Base-by-base conservation (phyloP, 2,329 filamentous ascomycete species). In the Penicillium sp. region DNA sequence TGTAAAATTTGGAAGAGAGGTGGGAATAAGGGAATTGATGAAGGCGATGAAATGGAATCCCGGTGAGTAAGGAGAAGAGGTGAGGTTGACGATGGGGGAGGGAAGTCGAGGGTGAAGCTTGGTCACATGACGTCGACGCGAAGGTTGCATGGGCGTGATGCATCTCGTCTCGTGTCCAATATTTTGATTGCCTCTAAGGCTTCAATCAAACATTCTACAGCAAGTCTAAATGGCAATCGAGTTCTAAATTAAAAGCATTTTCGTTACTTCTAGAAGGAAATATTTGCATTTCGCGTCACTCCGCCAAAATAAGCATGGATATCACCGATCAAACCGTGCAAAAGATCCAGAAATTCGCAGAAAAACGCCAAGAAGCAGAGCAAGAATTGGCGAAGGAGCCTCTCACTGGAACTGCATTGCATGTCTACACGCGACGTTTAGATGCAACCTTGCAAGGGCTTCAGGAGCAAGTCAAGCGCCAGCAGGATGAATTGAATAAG, bases 361-460 rank as follows among this genome's bases (percentile, higher is more conserved):
- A 73, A 47, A 71, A 69, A 46, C 73, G 74, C 47, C 67, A 66
- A 49, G 68, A 70, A 41, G 67, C 69, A 23, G 74, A 77, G 60
- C 63, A 67, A n/a, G 67, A 73, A 54, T 69, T 71, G 47, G 61
- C 61, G 15, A 56, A 67, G 33, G 66, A 73, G 23, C 67, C 65
- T 49, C 60, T 71, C 10, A 70, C 63, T 46, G 53, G 65, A 29
- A 65, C 69, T 19, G 64, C 67, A 49, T 59, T 74, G 33, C 69
- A 73, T 54, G 64, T 65, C 17, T 77, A 77, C 61, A 69, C 72
- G 23, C 67, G 62, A 42, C 71, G 67, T 29, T 77, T 93, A 45
- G 84, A 90, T 57, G 82, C 84, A 54, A 91, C 89, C 2, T 69
- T 93, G 45, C 82, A 81, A 61, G 86, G 89, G 69, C 82, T 93